Evolutionary conservation across 805 yeast species (phyloP).

Genomic region (Lachancea kluyveri): DNA sequence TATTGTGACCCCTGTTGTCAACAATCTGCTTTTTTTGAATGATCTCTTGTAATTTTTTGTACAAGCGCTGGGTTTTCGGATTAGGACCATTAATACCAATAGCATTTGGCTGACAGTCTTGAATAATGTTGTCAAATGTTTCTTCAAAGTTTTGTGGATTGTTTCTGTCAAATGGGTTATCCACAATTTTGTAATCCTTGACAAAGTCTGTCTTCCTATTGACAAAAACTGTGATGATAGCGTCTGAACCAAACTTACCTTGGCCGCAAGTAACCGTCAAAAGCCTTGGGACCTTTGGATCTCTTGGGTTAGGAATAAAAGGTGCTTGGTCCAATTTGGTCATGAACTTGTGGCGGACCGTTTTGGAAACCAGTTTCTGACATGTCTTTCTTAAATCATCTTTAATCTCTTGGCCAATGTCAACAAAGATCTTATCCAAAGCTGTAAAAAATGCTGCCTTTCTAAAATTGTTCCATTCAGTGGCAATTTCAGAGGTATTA

Average conservation of each 20-base stretch:
- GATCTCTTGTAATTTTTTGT: slow-evolving; percentile 48
- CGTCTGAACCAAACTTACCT: slow-evolving; percentile 75
- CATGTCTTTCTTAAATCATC: slow-evolving; percentile 76
- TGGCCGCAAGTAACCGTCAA: slow-evolving; percentile 80
- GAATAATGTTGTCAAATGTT: slow-evolving; percentile 53
- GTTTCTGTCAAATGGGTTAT: slow-evolving; percentile 46
- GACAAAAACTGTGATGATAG: slow-evolving; percentile 73
- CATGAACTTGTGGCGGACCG: slow-evolving; percentile 64
- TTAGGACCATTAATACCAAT: slow-evolving; percentile 86
- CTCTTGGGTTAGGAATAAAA: slow-evolving; percentile 70
- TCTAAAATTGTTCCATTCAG: slow-evolving; percentile 77
- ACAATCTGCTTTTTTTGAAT: slow-evolving; percentile 52
- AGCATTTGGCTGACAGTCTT: slow-evolving; percentile 75
- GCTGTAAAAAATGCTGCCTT: slow-evolving; percentile 61
- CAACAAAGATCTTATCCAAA: slow-evolving; percentile 57
- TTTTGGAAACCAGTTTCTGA: slow-evolving; percentile 59
- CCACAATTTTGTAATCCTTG: slow-evolving; percentile 73
- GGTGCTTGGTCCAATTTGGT: slow-evolving; percentile 90
- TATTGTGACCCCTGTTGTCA: slow-evolving; percentile 47
- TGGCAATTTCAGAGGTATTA: slow-evolving; percentile 68
- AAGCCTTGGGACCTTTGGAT: slow-evolving; percentile 81
- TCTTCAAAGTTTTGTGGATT: slow-evolving; percentile 60
- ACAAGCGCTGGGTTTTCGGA: slow-evolving; percentile 59
- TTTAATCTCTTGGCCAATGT: slow-evolving; percentile 68
- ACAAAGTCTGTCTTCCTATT: slow-evolving; percentile 76